Evolutionary conservation across 768 basidiomycete species (phyloP).

Genomic region (Favolaschia claudopus): DNA sequence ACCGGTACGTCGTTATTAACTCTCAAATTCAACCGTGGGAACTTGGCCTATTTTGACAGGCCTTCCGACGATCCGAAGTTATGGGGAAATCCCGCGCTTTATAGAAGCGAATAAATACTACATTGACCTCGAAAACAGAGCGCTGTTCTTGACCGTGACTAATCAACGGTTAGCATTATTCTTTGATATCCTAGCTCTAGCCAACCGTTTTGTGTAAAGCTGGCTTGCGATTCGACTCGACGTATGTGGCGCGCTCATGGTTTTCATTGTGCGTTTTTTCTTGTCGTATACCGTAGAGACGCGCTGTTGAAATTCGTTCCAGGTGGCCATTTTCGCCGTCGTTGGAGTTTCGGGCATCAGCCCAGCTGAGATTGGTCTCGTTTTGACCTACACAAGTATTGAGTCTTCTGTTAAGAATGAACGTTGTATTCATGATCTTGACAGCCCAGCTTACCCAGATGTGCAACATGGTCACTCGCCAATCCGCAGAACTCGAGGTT

Average conservation of each 20-base stretch:
- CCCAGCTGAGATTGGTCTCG: constrained; percentile 75
- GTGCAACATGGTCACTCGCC: constrained; percentile 61
- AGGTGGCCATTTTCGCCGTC: constrained; percentile 75
- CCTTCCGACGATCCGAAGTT: constrained; percentile 75
- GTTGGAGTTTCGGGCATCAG: constrained; percentile 61
- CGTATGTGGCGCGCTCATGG: constrained; percentile 66
- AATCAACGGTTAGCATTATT: constrained; percentile 60
- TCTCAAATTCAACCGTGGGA: not conserved
- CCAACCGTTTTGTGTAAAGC: constrained; percentile 34
- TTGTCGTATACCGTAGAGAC: not conserved
- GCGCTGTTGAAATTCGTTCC: not conserved
- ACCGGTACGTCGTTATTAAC: constrained; percentile 46
- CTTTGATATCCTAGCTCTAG: not conserved
- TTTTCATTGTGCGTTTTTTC: constrained; percentile 53
- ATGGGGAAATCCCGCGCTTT: constrained; percentile 70
- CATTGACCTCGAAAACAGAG: constrained; percentile 79
- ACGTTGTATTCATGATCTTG: constrained; percentile 1
- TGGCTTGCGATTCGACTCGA: constrained; percentile 81
- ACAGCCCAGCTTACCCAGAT: constrained; percentile 59
- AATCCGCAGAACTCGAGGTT: constrained; percentile 72
- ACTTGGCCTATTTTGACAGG: constrained; percentile 37
- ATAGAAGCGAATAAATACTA: constrained; percentile 67
- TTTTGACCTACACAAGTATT: constrained; percentile 71
- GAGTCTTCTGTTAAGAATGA: constrained; percentile 11
- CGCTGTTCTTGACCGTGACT: constrained; percentile 67